Evolutionary conservation across 768 basidiomycete species (phyloP), one percentile per base, ranked within the genome.

Genomic region (Lactarius psammicola): DNA sequence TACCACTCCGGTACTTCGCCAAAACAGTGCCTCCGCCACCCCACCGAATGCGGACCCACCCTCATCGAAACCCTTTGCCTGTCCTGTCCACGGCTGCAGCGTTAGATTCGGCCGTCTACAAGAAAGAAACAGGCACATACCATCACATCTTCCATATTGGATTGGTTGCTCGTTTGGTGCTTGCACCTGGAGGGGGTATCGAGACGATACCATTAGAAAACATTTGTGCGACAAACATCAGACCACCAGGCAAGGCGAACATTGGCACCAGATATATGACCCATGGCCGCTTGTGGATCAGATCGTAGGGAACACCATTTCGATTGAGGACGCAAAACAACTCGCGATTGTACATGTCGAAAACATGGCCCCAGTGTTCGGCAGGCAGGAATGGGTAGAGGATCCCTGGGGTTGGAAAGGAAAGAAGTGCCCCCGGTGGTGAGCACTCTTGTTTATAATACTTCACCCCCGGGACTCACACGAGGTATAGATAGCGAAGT

Each of bases 121-220:
- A 18, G 66, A 67, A 1, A 42, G 51, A 23, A 17, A 38, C 33
- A 23, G 61, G 4, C 66, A 67, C 4, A 0, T 59, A 2, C 3
- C 9, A 1, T 13, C 23, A 3, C 61, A 67, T 34, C 42, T 63
- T 23, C 61, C 66, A 3, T 36, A 40, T 2, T 67, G 26, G 49
- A 34, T 67, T 18, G 31, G 26, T n/a, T 67, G 61, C n/a, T 31
- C 36, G 26, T 4, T 23, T 10, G n/a, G 10, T 15, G 33, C n/a
- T 30, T 67, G 66, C 11, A n/a, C 51, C 0, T 67, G 61, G 61
- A 67, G 56, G 54, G 66, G 66, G 2, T 33, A 46, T 11, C 61
- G 61, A 17, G 17, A 10, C 26, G 61, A 67, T 34, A n/a, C 3
- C 4, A 30, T 67, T 9, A 36, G 4, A 11, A 54, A 18, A 10